Evolutionary conservation across 2,329 filamentous ascomycete species (phyloP).

Genomic region (Cladorrhinum sp.): DNA sequence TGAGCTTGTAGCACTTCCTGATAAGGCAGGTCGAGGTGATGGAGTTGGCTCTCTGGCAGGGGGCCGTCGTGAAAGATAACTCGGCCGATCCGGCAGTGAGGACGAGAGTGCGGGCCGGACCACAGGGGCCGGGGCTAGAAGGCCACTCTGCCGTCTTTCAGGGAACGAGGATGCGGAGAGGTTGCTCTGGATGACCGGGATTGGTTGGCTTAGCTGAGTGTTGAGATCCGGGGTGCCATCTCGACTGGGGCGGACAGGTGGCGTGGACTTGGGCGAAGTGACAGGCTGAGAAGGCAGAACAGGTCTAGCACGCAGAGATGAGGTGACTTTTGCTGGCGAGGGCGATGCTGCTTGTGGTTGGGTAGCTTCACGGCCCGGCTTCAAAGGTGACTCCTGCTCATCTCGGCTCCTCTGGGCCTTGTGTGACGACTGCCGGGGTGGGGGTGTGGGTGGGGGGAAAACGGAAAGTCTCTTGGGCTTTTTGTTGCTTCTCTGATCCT

Average conservation of each 20-base stretch:
- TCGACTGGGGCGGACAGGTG: slow-evolving; percentile 63
- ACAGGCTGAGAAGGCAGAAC: slow-evolving; percentile 26
- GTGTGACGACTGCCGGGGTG: slow-evolving; percentile 60
- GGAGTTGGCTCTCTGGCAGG: slow-evolving; percentile 37
- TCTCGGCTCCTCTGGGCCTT: slow-evolving; percentile 45
- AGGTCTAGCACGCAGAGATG: slow-evolving; percentile 28
- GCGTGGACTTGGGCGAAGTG: slow-evolving; percentile 36
- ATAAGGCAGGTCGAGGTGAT: slow-evolving; percentile 25
- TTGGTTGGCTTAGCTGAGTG: slow-evolving; percentile 49
- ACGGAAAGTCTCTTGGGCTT: slow-evolving; percentile 45
- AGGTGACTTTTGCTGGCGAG: slow-evolving; percentile 24
- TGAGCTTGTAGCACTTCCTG: slow-evolving; percentile 17
- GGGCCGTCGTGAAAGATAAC: slow-evolving; percentile 29
- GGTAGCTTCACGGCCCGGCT: slow-evolving; percentile 33
- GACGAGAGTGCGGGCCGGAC: slow-evolving; percentile 37
- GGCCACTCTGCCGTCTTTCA: slow-evolving; percentile 45
- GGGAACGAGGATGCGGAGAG: slow-evolving; percentile 48
- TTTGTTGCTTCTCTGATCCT: slow-evolving; percentile 44
- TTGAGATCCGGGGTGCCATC: slow-evolving; percentile 64
- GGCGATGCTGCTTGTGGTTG: slow-evolving; percentile 26
- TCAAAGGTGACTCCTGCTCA: slow-evolving; percentile 39
- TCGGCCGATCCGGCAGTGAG: slow-evolving; percentile 32
- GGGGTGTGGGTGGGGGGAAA: slow-evolving; percentile 58
- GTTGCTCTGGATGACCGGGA: slow-evolving; percentile 62
- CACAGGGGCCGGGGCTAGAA: slow-evolving; percentile 32